These are phyloP conservation scores for Prunus davidiana DNA, from an alignment of 306 rosid genomes.

Conservation along the genomic window DNA sequence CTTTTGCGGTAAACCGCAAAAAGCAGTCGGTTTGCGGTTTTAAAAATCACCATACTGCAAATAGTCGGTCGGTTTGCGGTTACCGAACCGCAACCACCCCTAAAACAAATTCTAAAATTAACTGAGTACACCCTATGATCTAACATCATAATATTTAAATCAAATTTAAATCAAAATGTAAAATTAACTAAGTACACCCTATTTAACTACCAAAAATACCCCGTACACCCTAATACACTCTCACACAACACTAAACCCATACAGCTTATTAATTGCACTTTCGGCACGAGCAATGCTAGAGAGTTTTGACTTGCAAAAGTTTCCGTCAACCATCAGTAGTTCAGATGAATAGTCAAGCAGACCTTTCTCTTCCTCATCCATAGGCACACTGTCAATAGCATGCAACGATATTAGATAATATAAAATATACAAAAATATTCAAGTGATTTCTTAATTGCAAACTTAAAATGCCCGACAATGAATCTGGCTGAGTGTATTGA, in stretches of 20 bases:
- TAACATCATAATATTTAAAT: too few species aligned
- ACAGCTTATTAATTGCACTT: slow-evolving; percentile 72
- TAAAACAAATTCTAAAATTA: too few species aligned
- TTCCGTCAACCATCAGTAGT: slow-evolving; percentile 51
- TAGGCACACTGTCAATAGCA: slow-evolving; percentile 64
- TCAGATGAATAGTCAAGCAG: slow-evolving; percentile 87
- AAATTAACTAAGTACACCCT: too few species aligned
- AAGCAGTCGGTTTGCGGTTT: too few species aligned
- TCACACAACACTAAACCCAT: slow-evolving; percentile 28
- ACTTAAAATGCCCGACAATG: background rate
- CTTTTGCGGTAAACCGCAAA: too few species aligned
- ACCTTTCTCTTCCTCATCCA: slow-evolving; percentile 81
- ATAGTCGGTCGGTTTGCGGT: too few species aligned
- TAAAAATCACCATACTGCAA: too few species aligned
- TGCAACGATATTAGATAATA: background rate
- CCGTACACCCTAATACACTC: too few species aligned
- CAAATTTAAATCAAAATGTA: too few species aligned
- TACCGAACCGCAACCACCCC: too few species aligned
- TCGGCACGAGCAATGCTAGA: slow-evolving; percentile 93
- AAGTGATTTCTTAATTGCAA: background rate
- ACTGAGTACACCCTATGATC: too few species aligned
- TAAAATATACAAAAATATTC: background rate
- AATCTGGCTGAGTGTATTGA: background rate
- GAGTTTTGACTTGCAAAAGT: slow-evolving; percentile 65
- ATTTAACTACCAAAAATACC: too few species aligned